Evolutionary conservation across 2,329 filamentous ascomycete species (phyloP).

Genomic region (Aspergillus sp.): DNA sequence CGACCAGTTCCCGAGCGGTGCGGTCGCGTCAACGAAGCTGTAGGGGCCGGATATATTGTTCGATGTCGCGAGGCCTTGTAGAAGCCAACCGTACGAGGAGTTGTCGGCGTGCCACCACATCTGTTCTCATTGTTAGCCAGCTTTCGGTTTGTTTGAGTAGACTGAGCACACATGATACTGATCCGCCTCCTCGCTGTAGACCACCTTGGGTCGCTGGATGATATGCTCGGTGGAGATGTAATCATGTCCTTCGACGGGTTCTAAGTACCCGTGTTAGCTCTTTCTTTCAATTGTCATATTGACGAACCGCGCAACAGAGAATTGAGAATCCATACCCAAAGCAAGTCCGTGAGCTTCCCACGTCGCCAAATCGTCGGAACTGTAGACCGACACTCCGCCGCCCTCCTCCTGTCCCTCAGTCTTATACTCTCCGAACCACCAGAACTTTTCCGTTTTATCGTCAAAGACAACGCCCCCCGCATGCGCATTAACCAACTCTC

Average conservation of each 20-base stretch:
- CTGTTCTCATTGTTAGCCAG: slow-evolving; percentile 21
- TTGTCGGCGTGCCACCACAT: slow-evolving; percentile 65
- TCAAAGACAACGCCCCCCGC: slow-evolving; percentile 58
- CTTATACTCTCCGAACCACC: slow-evolving; percentile 64
- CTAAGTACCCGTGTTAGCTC: slow-evolving; percentile 20
- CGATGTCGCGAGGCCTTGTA: slow-evolving; percentile 57
- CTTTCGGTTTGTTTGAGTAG: not conserved
- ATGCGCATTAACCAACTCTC: slow-evolving; percentile 62
- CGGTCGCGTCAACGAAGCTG: slow-evolving; percentile 53
- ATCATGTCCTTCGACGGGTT: slow-evolving; percentile 54
- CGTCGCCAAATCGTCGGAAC: slow-evolving; percentile 60
- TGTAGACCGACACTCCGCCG: slow-evolving; percentile 61
- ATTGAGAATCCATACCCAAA: slow-evolving; percentile 43
- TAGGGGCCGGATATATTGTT: slow-evolving; percentile 56
- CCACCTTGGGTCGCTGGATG: slow-evolving; percentile 63
- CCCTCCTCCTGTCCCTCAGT: slow-evolving; percentile 58
- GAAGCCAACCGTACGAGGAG: slow-evolving; percentile 54
- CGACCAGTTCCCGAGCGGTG: slow-evolving; percentile 62
- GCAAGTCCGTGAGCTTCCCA: slow-evolving; percentile 60
- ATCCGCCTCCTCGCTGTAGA: slow-evolving; percentile 54
- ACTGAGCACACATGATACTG: slow-evolving; percentile 55
- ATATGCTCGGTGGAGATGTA: slow-evolving; percentile 57
- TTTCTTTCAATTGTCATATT: not conserved
- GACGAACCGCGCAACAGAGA: not conserved
- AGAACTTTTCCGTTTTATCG: slow-evolving; percentile 55